Conservation (phyloP, 352 stramenopile genomes). For the Chrysophaeum taylorii region DNA sequence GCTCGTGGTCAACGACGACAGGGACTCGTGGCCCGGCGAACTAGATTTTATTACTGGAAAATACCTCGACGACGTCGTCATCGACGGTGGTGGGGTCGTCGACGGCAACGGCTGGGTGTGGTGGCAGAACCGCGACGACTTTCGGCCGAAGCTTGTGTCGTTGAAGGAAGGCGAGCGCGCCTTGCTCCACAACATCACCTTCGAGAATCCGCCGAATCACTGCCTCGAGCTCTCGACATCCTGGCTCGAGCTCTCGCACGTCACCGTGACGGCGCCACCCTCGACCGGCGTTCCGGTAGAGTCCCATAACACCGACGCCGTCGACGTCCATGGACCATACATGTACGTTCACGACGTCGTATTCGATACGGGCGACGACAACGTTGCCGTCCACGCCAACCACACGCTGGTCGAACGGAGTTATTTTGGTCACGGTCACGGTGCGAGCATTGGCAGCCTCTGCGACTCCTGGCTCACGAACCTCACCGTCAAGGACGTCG, state of each 20-base stretch:
- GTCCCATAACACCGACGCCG: background rate
- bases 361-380: conserved; percentile 1
- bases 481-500: background rate
- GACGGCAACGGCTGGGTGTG: background rate
- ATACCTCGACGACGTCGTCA: background rate
- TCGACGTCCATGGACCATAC: background rate
- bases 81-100: background rate
- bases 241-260: background rate
- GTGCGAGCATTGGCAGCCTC: background rate
- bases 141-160: background rate
- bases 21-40: background rate
- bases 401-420: background rate
- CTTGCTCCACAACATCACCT: background rate
- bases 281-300: background rate
- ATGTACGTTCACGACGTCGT: background rate
- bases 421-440: background rate
- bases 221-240: background rate
- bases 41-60: background rate
- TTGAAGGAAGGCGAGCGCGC: background rate
- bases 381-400: background rate
- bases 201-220: background rate
- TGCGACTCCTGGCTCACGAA: background rate
- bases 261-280: background rate
- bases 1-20: background rate
- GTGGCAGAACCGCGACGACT: background rate